A percentile compares a stretch with the other conserved stretches of the same genome.
Evolutionary conservation across 129 eudicot genomes (phyloP).

Genomic region (Escallonia herrerae): DNA sequence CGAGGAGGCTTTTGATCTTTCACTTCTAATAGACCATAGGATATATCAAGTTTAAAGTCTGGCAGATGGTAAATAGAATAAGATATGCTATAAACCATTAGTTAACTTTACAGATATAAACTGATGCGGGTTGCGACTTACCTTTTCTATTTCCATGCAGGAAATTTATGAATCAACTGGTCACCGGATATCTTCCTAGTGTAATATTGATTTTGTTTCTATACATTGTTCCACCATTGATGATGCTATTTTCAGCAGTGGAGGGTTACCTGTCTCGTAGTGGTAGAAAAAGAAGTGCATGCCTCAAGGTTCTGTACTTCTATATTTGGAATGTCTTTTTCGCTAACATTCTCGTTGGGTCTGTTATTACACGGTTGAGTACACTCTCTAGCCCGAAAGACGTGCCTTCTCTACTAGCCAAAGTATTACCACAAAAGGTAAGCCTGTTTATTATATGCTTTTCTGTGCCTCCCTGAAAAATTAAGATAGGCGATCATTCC

Average conservation of each 20-base stretch:
- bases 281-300: constrained; percentile 76
- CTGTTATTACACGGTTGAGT: constrained; percentile 52
- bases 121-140: background rate
- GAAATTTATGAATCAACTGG: constrained; percentile 34
- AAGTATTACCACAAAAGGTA: constrained; percentile 77
- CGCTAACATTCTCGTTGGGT: constrained; percentile 66
- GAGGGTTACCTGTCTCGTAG: constrained; percentile 91
- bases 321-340: constrained; percentile 87
- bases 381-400: constrained; percentile 43
- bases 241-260: constrained; percentile 75
- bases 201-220: constrained; percentile 61
- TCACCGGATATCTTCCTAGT: constrained; percentile 91
- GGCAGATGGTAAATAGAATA: no score
- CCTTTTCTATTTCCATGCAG: constrained; percentile 27
- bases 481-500: no score
- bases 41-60: no score
- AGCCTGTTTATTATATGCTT: background rate
- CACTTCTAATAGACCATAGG: no score
- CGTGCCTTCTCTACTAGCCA: constrained; percentile 58
- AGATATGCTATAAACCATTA: no score
- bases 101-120: background rate
- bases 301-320: constrained; percentile 63
- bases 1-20: no score
- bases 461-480: no score
- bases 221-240: constrained; percentile 65